Conservation (phyloP, 257 asterid species). For the Linderniella brevidens region DNA sequence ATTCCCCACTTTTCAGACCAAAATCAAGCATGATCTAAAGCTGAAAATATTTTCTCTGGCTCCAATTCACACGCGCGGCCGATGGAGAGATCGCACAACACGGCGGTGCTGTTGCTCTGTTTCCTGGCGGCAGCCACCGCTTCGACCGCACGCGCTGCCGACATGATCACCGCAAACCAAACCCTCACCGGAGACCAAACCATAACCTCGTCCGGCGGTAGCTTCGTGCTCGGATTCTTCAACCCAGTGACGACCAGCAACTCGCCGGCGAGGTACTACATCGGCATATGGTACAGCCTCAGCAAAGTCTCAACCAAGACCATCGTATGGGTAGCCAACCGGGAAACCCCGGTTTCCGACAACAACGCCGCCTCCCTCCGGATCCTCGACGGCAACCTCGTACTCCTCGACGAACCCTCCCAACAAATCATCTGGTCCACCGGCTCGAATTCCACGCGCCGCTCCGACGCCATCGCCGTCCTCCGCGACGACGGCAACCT, state of each 20-base stretch:
- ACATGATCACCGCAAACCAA: constrained; percentile 22
- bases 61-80: too few relatives aligned
- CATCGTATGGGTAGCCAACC: constrained; percentile 50
- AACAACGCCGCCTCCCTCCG: constrained; percentile 16
- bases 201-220: constrained; percentile 24
- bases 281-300: constrained; percentile 35
- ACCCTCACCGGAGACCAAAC: constrained; percentile 30
- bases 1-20: too few relatives aligned
- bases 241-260: constrained; percentile 16
- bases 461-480: constrained; percentile 23
- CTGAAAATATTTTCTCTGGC: too few relatives aligned
- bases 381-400: constrained; percentile 23
- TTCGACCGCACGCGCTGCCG: constrained; percentile 11
- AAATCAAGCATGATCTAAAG: too few relatives aligned
- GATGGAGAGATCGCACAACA: too few relatives aligned
- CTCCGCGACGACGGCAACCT: constrained; percentile 56
- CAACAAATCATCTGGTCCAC: constrained; percentile 40
- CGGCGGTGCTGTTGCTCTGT: too few relatives aligned
- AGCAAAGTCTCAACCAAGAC: constrained; percentile 12
- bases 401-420: constrained; percentile 24
- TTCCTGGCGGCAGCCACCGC: too few relatives aligned
- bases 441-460: constrained; percentile 11
- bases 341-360: constrained; percentile 28
- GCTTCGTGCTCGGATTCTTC: constrained; percentile 32
- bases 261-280: constrained; percentile 19